These are phyloP conservation scores for Schizonepeta tenuifolia DNA, from an alignment of 257 asterid genomes.

Conservation along the genomic window DNA sequence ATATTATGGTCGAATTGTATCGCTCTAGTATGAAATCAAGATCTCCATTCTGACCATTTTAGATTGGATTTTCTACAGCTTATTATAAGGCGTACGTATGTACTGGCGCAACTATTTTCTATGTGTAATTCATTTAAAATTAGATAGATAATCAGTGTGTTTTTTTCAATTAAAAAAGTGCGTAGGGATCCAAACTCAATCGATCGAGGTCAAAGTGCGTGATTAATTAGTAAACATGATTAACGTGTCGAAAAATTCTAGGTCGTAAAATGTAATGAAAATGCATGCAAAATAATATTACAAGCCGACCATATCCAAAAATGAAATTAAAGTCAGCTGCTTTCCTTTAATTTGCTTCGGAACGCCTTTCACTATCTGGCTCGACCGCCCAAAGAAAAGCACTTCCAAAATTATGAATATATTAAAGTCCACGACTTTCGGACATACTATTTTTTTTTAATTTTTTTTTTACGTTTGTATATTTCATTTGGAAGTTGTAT, in stretches of 20 bases:
- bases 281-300: background rate
- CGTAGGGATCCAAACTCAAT: background rate
- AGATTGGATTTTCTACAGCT: no score
- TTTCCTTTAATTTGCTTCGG: background rate
- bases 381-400: conserved; percentile 64
- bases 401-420: conserved; percentile 27
- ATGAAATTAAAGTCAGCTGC: conserved; percentile 17
- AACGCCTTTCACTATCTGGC: conserved; percentile 29
- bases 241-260: conserved; percentile 34
- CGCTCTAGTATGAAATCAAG: no score
- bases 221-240: conserved; percentile 19
- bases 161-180: background rate
- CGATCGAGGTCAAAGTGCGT: background rate
- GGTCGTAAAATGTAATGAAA: background rate
- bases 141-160: background rate
- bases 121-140: background rate
- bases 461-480: background rate
- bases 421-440: conserved; percentile 17
- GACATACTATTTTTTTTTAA: background rate
- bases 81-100: no score
- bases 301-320: conserved; percentile 45
- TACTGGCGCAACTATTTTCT: no score
- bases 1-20: no score
- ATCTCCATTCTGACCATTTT: no score
- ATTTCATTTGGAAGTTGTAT: conserved; percentile 23